Base-by-base conservation (phyloP, 805 yeast genomes). In the Wickerhamomyces mucosus region DNA sequence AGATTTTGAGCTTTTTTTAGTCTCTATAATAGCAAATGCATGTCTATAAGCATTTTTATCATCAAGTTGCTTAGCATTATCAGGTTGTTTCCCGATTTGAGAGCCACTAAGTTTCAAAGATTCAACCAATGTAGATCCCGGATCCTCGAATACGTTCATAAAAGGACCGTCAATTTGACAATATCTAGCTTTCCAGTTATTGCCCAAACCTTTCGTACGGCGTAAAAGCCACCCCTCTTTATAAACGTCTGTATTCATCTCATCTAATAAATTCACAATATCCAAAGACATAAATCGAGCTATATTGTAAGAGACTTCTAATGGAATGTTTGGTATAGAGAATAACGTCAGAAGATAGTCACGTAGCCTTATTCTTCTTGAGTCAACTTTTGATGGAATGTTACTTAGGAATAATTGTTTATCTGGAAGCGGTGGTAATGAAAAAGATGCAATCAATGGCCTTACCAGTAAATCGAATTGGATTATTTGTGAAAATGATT, bases 211-310 rank as follows among this genome's bases (percentile, higher is more conserved):
- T 44, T 78, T 77, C 32, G 74, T 71, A 27, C 79, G 63, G 38
- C 82, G 67, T 11, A 80, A 55, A 28, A 82, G 54, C 45, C 66
- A 72, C 0, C 89, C 88, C 50, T 77, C 81, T 46, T 74, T 75
- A 21, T 59, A 50, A 2, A 69, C 67, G 3, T 77, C 80, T 35
- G 62, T 33, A 36, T 58, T 65, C 41, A 59, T 59, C 46, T 66
- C 69, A 52, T 67, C 70, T 46, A 76, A 50, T 15, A 77, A 70
- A 54, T 76, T 65, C 3, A 78, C 73, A 14, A 78, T 69, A 45
- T 80, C 82, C 2, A 78, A 57, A 4, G 86, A 76, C 34, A 83
- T 61, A 47, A 74, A 83, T 31, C 70, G 66, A 33, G 89, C 75
- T 28, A 82, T 59, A 27, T 67, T 53, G 31, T 62, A 59, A 13